Percentiles rank a stretch among this genome's conserved stretches.
These are phyloP conservation scores for Pichia insulana DNA, from an alignment of 805 yeast genomes.

Conservation along the genomic window DNA sequence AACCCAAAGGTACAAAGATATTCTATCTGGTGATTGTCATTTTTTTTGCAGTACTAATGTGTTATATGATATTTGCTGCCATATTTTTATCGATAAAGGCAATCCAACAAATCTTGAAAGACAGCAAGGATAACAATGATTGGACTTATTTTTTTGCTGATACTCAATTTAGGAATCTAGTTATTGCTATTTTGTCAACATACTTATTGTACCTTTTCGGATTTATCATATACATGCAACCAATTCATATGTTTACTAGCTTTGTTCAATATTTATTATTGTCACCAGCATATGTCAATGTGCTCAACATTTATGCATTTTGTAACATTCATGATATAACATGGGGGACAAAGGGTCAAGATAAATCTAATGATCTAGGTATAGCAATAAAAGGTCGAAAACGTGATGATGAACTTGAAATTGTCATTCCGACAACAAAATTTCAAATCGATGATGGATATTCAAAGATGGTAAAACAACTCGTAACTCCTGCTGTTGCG, in stretches of 20 bases:
- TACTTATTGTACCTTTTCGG: constrained; percentile 73
- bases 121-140: constrained; percentile 33
- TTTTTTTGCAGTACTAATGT: constrained; percentile 83
- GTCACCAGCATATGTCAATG: constrained; percentile 86
- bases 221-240: constrained; percentile 76
- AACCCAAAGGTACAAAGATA: constrained; percentile 81
- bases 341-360: constrained; percentile 94
- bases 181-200: constrained; percentile 80
- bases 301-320: constrained; percentile 87
- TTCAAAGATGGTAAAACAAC: constrained; percentile 49
- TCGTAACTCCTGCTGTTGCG: constrained; percentile 35
- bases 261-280: constrained; percentile 75
- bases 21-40: constrained; percentile 68
- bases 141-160: constrained; percentile 47
- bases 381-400: constrained; percentile 54
- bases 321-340: constrained; percentile 94
- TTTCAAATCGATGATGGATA: constrained; percentile 73
- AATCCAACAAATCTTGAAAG: constrained; percentile 32
- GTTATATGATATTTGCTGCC: constrained; percentile 82
- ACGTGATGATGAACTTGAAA: constrained; percentile 55
- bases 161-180: constrained; percentile 72
- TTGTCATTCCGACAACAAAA: constrained; percentile 67
- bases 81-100: constrained; percentile 65
- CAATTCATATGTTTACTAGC: constrained; percentile 87
- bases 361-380: constrained; percentile 67